phyloP scores from a whole-genome alignment of 2,329 filamentous ascomycete genomes.

The Fusarium fracticaudum region DNA sequence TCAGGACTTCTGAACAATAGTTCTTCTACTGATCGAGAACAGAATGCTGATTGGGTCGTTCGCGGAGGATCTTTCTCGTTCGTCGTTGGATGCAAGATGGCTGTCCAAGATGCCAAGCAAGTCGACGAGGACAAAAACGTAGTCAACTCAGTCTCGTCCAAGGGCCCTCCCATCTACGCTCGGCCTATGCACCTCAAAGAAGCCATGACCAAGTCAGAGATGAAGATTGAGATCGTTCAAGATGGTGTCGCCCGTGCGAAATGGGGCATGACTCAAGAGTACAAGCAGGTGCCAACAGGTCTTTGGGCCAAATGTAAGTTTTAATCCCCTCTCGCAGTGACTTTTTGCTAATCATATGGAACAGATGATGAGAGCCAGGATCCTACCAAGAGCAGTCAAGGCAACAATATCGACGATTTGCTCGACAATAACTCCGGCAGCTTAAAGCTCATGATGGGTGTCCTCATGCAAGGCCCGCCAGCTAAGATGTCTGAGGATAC shows the following conservation, averaged over 20 bases:
- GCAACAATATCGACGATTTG: not conserved
- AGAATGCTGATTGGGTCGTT: not conserved
- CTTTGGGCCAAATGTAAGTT: not conserved
- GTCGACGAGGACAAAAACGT: rapidly evolving
- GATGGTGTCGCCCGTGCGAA: not conserved
- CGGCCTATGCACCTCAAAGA: not conserved
- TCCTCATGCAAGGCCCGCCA: not conserved
- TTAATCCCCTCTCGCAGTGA: no score
- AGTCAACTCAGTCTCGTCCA: not conserved
- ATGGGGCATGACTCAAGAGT: not conserved
- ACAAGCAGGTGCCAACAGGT: not conserved
- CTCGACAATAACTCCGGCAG: not conserved
- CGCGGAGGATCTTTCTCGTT: not conserved
- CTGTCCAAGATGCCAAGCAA: not conserved
- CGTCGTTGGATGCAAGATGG: not conserved
- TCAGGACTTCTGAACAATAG: not conserved
- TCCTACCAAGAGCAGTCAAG: not conserved
- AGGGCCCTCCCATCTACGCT: not conserved
- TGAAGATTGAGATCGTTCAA: not conserved
- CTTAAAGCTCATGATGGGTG: not conserved
- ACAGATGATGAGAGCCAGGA: not conserved
- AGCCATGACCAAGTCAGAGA: not conserved
- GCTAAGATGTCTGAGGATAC: not conserved
- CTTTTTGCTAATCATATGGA: not conserved
- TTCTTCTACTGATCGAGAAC: not conserved